These are phyloP conservation scores for Fusarium nelsonii DNA, from an alignment of 2,329 filamentous ascomycete genomes.

Conservation along the genomic window DNA sequence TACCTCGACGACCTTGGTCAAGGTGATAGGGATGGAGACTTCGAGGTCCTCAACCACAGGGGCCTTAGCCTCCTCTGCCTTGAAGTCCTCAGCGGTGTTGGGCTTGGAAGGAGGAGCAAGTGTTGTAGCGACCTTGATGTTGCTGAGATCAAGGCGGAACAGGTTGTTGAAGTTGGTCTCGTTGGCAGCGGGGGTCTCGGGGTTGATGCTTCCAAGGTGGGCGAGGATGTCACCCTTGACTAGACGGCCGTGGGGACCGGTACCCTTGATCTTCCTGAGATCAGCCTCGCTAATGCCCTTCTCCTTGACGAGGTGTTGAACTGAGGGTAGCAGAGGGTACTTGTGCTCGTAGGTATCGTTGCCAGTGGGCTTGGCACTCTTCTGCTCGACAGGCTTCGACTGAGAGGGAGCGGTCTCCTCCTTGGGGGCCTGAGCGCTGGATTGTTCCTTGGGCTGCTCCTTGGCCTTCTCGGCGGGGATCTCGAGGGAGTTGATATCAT, in stretches of 20 bases:
- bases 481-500: slow-evolving; percentile 80
- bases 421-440: slow-evolving; percentile 51
- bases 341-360: slow-evolving; percentile 72
- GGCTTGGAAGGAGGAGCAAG: slow-evolving; percentile 55
- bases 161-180: slow-evolving; percentile 80
- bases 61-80: slow-evolving; percentile 56
- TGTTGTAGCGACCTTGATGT: slow-evolving; percentile 83
- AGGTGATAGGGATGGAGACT: slow-evolving; percentile 80
- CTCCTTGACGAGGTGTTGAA: slow-evolving; percentile 82
- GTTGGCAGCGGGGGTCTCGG: slow-evolving; percentile 77
- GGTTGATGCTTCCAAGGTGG: slow-evolving; percentile 82
- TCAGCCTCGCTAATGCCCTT: slow-evolving; percentile 82
- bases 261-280: slow-evolving; percentile 84
- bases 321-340: slow-evolving; percentile 84
- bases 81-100: slow-evolving; percentile 49
- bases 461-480: slow-evolving; percentile 74
- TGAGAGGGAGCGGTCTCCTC: slow-evolving; percentile 53
- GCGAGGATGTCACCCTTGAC: slow-evolving; percentile 96
- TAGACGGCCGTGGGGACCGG: slow-evolving; percentile 87
- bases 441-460: slow-evolving; percentile 74
- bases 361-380: slow-evolving; percentile 53
- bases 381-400: slow-evolving; percentile 53
- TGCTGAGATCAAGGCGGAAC: slow-evolving; percentile 89
- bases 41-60: slow-evolving; percentile 64
- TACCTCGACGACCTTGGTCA: slow-evolving; percentile 81